phyloP scores from a whole-genome alignment of 768 basidiomycete species.

The Serendipita sp. region DNA sequence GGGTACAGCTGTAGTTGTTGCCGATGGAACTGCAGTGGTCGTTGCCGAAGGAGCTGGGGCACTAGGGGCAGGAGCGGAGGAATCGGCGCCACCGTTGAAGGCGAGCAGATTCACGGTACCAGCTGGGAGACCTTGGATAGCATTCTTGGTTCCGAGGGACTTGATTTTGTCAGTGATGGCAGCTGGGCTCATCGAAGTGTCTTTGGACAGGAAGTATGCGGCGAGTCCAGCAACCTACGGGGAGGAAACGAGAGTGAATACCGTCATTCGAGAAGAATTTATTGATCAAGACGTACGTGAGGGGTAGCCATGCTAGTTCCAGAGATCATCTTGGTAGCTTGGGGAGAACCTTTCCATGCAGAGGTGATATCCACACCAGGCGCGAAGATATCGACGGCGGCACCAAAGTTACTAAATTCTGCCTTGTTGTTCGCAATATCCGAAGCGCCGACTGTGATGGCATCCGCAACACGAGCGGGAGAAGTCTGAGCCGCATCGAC shows the following conservation, averaged over 20 bases:
- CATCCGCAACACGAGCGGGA: constrained; percentile 10
- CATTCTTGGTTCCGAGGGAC: constrained; percentile 17
- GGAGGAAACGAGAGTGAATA: too few species aligned
- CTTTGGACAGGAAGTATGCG: constrained; percentile 21
- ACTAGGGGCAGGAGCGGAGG: neutral
- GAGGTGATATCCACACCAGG: constrained; percentile 23
- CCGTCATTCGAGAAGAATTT: too few species aligned
- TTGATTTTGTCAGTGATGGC: constrained; percentile 18
- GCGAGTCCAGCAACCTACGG: constrained; percentile 23
- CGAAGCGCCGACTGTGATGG: constrained; percentile 12
- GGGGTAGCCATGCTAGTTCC: constrained; percentile 19
- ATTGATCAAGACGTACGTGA: constrained; percentile 13
- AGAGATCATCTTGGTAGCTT: neutral
- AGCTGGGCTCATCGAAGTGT: constrained; percentile 21
- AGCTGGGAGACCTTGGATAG: constrained; percentile 16
- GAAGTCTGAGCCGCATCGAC: constrained; percentile 9
- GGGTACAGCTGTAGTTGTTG: neutral
- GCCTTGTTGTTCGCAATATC: constrained; percentile 8
- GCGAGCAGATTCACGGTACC: neutral
- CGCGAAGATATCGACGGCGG: constrained; percentile 18
- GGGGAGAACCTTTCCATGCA: constrained; percentile 6
- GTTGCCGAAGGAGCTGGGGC: too few species aligned
- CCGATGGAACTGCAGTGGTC: neutral
- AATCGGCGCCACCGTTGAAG: neutral
- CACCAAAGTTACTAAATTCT: constrained; percentile 11